Evolutionary conservation across 2,329 filamentous ascomycete genomes (phyloP), one percentile per base, ranked within the genome.

Genomic region (Colletotrichum higginsianum): DNA sequence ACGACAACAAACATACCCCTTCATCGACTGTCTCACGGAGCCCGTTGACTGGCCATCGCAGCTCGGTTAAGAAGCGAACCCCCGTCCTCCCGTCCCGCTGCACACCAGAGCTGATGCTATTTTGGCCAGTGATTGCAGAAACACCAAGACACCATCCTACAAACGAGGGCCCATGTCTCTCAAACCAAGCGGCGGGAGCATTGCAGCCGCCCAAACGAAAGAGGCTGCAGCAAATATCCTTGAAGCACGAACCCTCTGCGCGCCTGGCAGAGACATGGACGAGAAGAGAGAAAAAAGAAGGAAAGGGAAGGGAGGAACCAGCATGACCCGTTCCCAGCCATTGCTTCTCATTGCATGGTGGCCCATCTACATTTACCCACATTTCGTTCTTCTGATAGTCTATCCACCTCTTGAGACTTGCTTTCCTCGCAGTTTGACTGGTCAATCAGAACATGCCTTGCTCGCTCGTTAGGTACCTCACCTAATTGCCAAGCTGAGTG

Each of bases 51-150:
- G 68, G 68, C 40, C 46, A 55, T 58, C 38, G 46, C 65, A 42
- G 53, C 65, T 68, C 65, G 56, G 65, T 63, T 18, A 21, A 38
- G 16, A 52, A 38, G 63, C 56, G 55, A 63, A 23, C 40, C 67
- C 60, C 50, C 46, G 35, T 64, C 23, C 35, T 26, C 23, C 23
- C 47, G 47, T 65, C 23, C 67, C 67, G 67, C 67, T 57, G 65
- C 67, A 46, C 40, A 46, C 63, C 65, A 58, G 58, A 53, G 40
- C 58, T 26, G 65, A 44, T 52, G 44, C 52, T 18, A 53, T 61
- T 61, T 58, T 44, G 63, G 65, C 68, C 68, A 71, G 68, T 71
- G 58, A 38, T 68, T 68, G 65, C 18, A 63, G 68, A 63, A 63
- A 58, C 47, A 63, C 60, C 46, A 53, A 63, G 68, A 68, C 64